A percentile compares a stretch with the other conserved stretches of the same genome.
These are phyloP conservation scores for Pythium periplocum DNA, from an alignment of 352 stramenopile species.

Conservation along the genomic window DNA sequence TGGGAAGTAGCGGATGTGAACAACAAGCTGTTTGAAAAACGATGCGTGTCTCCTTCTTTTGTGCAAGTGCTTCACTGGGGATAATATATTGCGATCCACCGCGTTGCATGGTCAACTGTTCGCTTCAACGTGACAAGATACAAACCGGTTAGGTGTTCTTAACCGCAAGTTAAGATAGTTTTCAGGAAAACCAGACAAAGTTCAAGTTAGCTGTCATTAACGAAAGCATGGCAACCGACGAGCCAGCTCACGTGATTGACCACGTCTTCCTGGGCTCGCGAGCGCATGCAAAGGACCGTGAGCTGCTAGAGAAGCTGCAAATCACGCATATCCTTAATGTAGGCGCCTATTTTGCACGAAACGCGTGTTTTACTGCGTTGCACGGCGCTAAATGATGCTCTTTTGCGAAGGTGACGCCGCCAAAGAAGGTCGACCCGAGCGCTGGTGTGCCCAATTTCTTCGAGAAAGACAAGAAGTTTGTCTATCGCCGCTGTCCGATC, in stretches of 20 bases:
- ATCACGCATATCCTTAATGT: slow-evolving; percentile 87
- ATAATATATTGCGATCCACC: no score
- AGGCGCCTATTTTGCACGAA: neutral
- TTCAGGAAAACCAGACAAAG: no score
- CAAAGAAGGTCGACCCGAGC: slow-evolving; percentile 71
- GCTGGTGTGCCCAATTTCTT: slow-evolving; percentile 90
- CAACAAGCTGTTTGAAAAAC: no score
- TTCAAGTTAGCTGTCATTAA: neutral
- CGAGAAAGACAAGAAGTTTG: slow-evolving; percentile 79
- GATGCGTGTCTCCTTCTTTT: no score
- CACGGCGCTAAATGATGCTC: neutral
- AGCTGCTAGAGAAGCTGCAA: slow-evolving; percentile 43
- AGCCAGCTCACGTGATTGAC: slow-evolving; percentile 57
- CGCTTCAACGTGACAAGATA: no score
- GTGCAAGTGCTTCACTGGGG: no score
- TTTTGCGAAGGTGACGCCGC: slow-evolving; percentile 57
- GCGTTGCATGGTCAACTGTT: no score
- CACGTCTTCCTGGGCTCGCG: slow-evolving; percentile 72
- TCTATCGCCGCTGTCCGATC: slow-evolving; percentile 79
- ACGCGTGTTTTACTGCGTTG: neutral
- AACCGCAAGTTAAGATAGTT: no score
- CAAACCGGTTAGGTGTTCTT: no score
- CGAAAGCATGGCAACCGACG: slow-evolving; percentile 18
- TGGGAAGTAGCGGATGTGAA: no score
- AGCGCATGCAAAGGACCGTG: slow-evolving; percentile 56